phyloP scores from a whole-genome alignment of 2,329 filamentous ascomycete genomes.

The Fusarium xyrophilum region DNA sequence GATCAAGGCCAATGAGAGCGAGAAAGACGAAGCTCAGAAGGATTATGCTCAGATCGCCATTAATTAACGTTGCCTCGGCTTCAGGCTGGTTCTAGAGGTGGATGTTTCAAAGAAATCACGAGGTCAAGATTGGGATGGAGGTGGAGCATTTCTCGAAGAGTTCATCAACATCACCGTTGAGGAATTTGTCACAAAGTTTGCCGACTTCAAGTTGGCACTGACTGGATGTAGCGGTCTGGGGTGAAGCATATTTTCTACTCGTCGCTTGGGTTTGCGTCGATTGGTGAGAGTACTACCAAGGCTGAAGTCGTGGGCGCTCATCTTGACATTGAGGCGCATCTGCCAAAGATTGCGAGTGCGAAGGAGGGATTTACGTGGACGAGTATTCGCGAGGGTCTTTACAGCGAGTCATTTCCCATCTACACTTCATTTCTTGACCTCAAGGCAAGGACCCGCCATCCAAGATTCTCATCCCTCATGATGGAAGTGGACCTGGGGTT shows the following conservation, averaged over 20 bases:
- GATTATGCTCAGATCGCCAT: neutral
- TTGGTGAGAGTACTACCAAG: neutral
- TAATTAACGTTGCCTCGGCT: neutral
- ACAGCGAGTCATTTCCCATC: conserved; percentile 31
- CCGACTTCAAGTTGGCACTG: neutral
- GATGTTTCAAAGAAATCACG: conserved; percentile 2
- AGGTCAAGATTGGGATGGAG: neutral
- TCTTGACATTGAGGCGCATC: conserved; percentile 20
- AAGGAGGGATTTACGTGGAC: conserved; percentile 8
- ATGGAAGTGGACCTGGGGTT: conserved; percentile 16
- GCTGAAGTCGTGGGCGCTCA: conserved; percentile 31
- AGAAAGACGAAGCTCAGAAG: neutral
- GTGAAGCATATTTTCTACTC: conserved; percentile 31
- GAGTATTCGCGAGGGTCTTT: conserved; percentile 27
- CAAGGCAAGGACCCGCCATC: neutral
- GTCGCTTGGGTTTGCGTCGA: conserved; percentile 12
- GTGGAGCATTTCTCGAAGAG: neutral
- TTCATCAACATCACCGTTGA: neutral
- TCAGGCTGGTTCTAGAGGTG: conserved; percentile 11
- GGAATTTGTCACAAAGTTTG: neutral
- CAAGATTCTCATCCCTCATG: conserved; percentile 12
- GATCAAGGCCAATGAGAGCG: rapidly evolving
- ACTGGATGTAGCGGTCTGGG: conserved; percentile 18
- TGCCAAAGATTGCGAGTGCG: neutral
- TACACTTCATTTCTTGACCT: conserved; percentile 28